Evolutionary conservation across 1,139 yeast species (phyloP).

Genomic region (Hemisphaericaspora lyxosophila): DNA sequence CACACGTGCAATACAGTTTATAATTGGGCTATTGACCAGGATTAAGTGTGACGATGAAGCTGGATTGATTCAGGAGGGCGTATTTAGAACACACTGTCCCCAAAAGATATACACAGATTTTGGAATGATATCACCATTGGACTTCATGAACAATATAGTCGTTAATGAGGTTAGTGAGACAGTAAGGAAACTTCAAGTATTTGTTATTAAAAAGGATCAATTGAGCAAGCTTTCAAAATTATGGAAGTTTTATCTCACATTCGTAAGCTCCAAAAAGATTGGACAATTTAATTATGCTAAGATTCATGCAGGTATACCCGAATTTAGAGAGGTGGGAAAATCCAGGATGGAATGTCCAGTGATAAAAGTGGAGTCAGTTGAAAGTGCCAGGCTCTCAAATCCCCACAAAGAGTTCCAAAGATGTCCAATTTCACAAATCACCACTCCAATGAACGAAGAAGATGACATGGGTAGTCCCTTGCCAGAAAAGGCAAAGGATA

Average conservation of each 20-base stretch:
- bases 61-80: background rate
- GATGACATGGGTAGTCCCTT: slow-evolving; percentile 11
- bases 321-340: slow-evolving; percentile 18
- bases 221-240: slow-evolving; percentile 31
- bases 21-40: slow-evolving; percentile 37
- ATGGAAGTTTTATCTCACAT: slow-evolving; percentile 44
- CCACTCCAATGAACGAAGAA: slow-evolving; percentile 22
- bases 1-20: slow-evolving; percentile 34
- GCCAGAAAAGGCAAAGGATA: slow-evolving; percentile 3
- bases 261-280: slow-evolving; percentile 32
- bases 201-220: slow-evolving; percentile 20
- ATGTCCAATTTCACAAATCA: slow-evolving; percentile 35
- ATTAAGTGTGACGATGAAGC: slow-evolving; percentile 18
- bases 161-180: background rate
- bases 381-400: slow-evolving; percentile 4
- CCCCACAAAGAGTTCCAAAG: slow-evolving; percentile 16
- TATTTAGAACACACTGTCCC: background rate
- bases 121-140: background rate
- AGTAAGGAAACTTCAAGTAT: background rate
- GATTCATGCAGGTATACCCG: slow-evolving; percentile 37
- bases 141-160: background rate
- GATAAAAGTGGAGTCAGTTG: slow-evolving; percentile 9
- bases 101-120: background rate
- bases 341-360: slow-evolving; percentile 11
- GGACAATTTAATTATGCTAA: slow-evolving; percentile 32